These are phyloP conservation scores for Pseudocercospora fuligena DNA, from an alignment of 2,329 filamentous ascomycete genomes.

Conservation along the genomic window DNA sequence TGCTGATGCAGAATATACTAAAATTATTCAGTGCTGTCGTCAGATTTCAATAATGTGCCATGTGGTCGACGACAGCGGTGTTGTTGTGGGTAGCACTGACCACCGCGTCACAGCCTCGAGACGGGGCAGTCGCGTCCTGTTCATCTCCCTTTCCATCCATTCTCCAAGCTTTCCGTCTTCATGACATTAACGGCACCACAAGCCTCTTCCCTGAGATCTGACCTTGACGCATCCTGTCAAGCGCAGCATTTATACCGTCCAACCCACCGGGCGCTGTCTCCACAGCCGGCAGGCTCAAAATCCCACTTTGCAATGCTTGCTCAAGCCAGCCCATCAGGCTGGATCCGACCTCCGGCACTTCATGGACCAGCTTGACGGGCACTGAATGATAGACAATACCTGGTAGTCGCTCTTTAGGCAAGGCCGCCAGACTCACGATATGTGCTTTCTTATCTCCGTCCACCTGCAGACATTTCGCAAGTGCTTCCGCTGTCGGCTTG, in stretches of 20 bases:
- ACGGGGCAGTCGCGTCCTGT: neutral
- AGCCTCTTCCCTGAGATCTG: conserved; percentile 28
- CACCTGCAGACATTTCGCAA: conserved; percentile 20
- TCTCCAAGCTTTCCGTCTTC: neutral
- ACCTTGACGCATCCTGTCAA: conserved; percentile 26
- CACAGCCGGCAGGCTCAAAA: conserved; percentile 19
- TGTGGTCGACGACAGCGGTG: too few species aligned
- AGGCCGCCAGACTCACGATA: conserved; percentile 67
- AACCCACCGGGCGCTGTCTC: conserved; percentile 25
- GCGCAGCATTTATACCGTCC: conserved; percentile 25
- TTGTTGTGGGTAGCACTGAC: neutral
- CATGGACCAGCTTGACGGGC: conserved; percentile 75
- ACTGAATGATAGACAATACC: conserved; percentile 64
- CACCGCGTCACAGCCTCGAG: neutral
- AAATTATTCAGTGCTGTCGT: neutral
- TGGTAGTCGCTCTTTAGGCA: conserved; percentile 61
- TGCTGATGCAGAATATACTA: too few species aligned
- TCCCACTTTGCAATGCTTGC: conserved; percentile 17
- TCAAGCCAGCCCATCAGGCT: conserved; percentile 28
- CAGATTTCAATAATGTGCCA: too few species aligned
- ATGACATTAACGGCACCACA: conserved; percentile 22
- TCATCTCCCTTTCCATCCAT: neutral
- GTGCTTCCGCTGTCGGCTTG: conserved; percentile 24
- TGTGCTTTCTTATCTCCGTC: conserved; percentile 41
- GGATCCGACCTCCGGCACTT: conserved; percentile 38